phyloP scores from a whole-genome alignment of 441 rosid species.

The Macaranga tanarius region DNA sequence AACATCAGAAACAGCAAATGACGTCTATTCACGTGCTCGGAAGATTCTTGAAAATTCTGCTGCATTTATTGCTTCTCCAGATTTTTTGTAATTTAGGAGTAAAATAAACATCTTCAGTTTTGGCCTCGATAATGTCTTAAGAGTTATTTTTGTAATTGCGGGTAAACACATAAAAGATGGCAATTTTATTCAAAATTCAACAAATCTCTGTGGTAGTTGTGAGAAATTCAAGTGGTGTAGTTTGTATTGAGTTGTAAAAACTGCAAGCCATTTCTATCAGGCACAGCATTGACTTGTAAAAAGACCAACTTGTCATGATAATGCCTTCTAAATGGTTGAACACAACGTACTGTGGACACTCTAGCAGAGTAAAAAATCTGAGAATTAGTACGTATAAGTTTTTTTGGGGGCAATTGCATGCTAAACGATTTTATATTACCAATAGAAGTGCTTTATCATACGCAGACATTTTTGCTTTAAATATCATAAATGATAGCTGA shows the following conservation, averaged over 20 bases:
- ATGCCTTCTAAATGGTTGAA: too few species aligned
- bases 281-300: too few species aligned
- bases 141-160: slow-evolving; percentile 8
- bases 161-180: background rate
- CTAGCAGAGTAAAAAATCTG: too few species aligned
- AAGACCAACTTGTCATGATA: too few species aligned
- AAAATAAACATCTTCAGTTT: slow-evolving; percentile 17
- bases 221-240: background rate
- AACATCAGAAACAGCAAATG: slow-evolving; percentile 66
- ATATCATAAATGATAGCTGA: background rate
- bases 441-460: background rate
- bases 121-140: slow-evolving; percentile 22
- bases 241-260: too few species aligned
- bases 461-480: background rate
- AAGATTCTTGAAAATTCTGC: slow-evolving; percentile 58
- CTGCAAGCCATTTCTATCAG: too few species aligned
- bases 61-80: slow-evolving; percentile 26
- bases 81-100: slow-evolving; percentile 18
- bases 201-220: background rate
- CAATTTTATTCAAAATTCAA: background rate
- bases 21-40: slow-evolving; percentile 72
- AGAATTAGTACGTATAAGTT: too few species aligned
- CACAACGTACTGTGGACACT: too few species aligned
- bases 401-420: too few species aligned
- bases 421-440: background rate